phyloP scores from a whole-genome alignment of 2,329 filamentous ascomycete species.

The Stagonosporopsis vannaccii region DNA sequence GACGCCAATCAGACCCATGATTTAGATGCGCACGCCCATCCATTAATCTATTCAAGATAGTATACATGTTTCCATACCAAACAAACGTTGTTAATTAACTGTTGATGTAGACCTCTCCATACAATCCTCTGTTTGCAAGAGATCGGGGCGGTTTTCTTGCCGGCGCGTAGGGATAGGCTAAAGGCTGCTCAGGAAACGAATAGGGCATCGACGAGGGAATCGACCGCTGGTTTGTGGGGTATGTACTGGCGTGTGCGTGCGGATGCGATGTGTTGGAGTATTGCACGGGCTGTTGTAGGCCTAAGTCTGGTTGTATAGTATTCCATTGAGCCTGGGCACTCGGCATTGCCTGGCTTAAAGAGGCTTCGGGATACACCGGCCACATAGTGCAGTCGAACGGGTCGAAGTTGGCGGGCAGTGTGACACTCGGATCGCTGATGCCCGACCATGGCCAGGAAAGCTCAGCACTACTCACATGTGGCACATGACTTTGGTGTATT shows the following conservation, averaged over 20 bases:
- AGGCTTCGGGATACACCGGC: neutral
- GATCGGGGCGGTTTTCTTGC: neutral
- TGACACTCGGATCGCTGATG: neutral
- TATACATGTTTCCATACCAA: neutral
- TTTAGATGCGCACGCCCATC: neutral
- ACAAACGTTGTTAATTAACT: neutral
- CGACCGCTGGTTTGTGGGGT: neutral
- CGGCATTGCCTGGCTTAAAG: neutral
- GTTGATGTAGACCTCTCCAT: neutral
- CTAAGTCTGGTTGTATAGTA: neutral
- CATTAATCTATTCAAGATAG: neutral
- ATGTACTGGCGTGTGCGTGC: neutral
- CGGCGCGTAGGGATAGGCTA: neutral
- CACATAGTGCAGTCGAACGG: neutral
- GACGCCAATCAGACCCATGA: neutral
- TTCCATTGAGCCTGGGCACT: neutral
- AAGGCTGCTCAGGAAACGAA: neutral
- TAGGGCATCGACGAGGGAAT: neutral
- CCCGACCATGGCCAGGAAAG: neutral
- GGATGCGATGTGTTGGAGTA: neutral
- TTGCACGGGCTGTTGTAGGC: neutral
- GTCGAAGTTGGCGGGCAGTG: neutral
- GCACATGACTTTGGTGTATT: neutral
- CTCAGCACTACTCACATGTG: neutral
- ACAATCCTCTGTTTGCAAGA: neutral